Percentiles rank a stretch among this genome's conserved stretches.
phyloP scores from a whole-genome alignment of 2,329 filamentous ascomycete genomes.

The Didymosphaeria variabile region DNA sequence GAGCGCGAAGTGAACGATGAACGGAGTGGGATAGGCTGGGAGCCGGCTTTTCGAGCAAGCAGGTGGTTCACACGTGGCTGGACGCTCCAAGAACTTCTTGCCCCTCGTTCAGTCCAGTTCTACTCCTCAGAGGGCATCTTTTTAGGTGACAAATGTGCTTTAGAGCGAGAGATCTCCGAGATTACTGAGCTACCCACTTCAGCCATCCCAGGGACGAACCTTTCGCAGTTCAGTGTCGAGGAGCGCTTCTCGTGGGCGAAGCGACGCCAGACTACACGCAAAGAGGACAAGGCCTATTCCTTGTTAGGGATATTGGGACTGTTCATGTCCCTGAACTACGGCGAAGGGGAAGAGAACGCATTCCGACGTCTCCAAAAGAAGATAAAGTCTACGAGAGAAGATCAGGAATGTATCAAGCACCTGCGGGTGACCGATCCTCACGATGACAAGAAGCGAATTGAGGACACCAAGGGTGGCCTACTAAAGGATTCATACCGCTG shows the following conservation, averaged over 20 bases:
- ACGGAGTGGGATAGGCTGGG: background rate
- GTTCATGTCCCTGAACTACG: background rate
- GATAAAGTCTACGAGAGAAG: background rate
- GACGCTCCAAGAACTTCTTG: constrained; percentile 8
- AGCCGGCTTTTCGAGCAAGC: background rate
- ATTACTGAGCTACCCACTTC: background rate
- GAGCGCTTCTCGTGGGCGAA: background rate
- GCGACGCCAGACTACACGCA: background rate
- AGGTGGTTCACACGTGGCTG: constrained; percentile 1
- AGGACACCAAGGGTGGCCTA: background rate
- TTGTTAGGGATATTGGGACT: background rate
- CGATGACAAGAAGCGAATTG: background rate
- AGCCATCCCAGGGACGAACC: background rate
- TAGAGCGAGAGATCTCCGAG: background rate
- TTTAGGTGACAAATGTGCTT: background rate
- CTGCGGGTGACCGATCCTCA: background rate
- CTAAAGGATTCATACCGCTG: background rate
- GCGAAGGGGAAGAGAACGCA: background rate
- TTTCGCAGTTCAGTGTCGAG: background rate
- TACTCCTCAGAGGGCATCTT: background rate
- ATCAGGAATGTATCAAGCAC: background rate
- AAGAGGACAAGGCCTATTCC: background rate
- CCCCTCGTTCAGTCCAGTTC: background rate
- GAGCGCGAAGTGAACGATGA: background rate
- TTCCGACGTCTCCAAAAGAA: background rate